Base-by-base conservation (phyloP, 768 basidiomycete genomes). In the Boletus eberwhitei region DNA sequence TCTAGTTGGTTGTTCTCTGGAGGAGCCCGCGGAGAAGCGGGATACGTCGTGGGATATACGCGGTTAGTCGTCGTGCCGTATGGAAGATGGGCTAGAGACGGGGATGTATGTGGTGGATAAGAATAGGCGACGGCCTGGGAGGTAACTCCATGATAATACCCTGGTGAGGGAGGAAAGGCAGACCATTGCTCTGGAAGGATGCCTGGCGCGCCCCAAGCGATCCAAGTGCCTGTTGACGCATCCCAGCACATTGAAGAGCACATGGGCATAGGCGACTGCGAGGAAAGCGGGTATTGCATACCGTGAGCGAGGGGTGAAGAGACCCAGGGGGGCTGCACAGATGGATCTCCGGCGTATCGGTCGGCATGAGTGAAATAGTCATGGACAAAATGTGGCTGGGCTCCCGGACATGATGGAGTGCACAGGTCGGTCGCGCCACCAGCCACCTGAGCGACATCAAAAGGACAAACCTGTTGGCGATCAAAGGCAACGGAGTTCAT, bases 1-100 rank as follows among this genome's bases (percentile, higher is more conserved):
- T 90, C 85, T 26, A 95, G 68, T 60, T 78, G 76, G 63, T 88
- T 87, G 56, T 77, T 73, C 63, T 77, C 77, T 34, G 71, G 59
- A 43, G 61, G 59, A 43, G 55, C 49, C 37, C 64, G 67, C 52
- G 71, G 61, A 50, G 70, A 70, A 49, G 58, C 53, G 12, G 66
- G 54, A 53, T 65, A 72, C 2, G 63, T 39, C 24, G 59, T 42
- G 19, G 64, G 57, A 49, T 62, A 64, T 31, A 57, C 48, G 24
- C 62, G 71, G 32, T 47, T 60, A 22, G 59, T 38, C n/a, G 52
- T 38, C 32, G 61, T 24, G 46, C 50, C 37, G 17, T 65, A 70
- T 45, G 62, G 48, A 47, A 57, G 62, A 35, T 64, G 55, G 26
- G 59, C 52, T 17, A 54, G 39, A 34, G 69, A 37, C 16, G 69